phyloP scores from a whole-genome alignment of 495 filamentous ascomycete genomes.

The Friedmanniomyces endolithicus region DNA sequence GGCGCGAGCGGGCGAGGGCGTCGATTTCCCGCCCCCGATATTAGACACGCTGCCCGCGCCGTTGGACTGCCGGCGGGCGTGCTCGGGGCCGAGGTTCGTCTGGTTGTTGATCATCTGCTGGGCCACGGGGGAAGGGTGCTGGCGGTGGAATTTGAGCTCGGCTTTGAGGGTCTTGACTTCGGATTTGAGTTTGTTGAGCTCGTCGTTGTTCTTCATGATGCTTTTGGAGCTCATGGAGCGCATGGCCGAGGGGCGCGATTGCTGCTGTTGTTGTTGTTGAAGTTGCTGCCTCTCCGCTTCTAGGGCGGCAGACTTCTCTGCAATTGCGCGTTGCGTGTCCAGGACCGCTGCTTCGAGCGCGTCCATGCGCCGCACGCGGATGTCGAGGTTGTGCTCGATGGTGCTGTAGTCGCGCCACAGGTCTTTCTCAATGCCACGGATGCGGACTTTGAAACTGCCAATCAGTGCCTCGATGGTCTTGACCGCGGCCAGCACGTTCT shows the following conservation, averaged over 20 bases:
- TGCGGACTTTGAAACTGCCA: conserved; percentile 63
- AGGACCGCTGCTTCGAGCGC: conserved; percentile 61
- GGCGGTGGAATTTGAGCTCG: conserved; percentile 62
- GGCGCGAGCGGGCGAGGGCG: conserved; percentile 18
- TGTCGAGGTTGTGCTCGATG: conserved; percentile 66
- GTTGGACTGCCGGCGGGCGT: conserved; percentile 6
- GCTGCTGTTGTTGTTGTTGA: too few relatives aligned
- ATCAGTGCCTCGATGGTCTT: conserved; percentile 79
- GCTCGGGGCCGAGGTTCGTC: conserved; percentile 1
- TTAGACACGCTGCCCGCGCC: neutral
- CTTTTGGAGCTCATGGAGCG: conserved; percentile 22
- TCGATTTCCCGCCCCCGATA: conserved; percentile 1
- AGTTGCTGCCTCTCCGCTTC: conserved; percentile 1
- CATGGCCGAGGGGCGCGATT: conserved; percentile 16
- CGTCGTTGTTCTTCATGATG: conserved; percentile 28
- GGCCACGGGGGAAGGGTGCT: conserved; percentile 28
- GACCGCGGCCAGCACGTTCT: conserved; percentile 74
- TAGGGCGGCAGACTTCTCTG: neutral
- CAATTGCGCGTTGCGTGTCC: conserved; percentile 15
- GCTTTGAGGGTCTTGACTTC: conserved; percentile 74
- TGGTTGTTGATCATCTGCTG: conserved; percentile 23
- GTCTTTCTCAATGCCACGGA: conserved; percentile 74
- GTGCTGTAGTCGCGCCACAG: conserved; percentile 81
- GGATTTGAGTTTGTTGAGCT: conserved; percentile 59
- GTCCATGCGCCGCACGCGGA: conserved; percentile 75